Evolutionary conservation across 2,329 filamentous ascomycete genomes (phyloP).

Genomic region (Xylaria polymorpha): DNA sequence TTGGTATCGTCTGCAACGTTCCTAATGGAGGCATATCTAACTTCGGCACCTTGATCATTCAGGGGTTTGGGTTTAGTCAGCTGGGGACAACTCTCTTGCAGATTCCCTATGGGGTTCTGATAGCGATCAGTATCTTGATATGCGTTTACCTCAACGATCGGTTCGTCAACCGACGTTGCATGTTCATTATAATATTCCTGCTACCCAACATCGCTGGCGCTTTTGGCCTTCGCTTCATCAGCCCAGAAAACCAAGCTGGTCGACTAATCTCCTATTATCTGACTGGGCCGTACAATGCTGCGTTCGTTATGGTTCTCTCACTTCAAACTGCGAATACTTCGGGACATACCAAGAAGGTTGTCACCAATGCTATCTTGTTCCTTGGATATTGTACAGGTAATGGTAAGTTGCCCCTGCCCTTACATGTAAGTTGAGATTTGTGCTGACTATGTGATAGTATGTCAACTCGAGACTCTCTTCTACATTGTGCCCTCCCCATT

Average conservation of each 20-base stretch:
- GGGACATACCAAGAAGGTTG: constrained; percentile 69
- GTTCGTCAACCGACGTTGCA: constrained; percentile 43
- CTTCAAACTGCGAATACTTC: constrained; percentile 57
- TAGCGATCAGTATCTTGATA: constrained; percentile 41
- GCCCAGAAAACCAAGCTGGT: constrained; percentile 56
- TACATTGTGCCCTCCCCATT: too few species aligned
- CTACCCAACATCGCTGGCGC: constrained; percentile 64
- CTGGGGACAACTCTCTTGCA: constrained; percentile 66
- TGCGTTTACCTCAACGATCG: constrained; percentile 43
- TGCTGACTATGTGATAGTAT: constrained; percentile 26
- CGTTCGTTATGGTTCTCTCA: constrained; percentile 60
- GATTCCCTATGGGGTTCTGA: constrained; percentile 54
- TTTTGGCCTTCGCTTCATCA: constrained; percentile 64
- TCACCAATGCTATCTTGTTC: constrained; percentile 67
- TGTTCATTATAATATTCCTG: constrained; percentile 61
- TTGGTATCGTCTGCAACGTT: constrained; percentile 63
- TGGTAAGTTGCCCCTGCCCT: constrained; percentile 30
- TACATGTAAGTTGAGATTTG: not conserved
- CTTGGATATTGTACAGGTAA: constrained; percentile 65
- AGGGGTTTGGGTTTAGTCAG: constrained; percentile 65
- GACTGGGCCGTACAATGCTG: constrained; percentile 65
- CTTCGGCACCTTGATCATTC: constrained; percentile 69
- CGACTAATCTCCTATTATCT: constrained; percentile 66
- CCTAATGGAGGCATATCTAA: constrained; percentile 69
- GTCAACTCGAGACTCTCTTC: not conserved